A percentile compares a stretch with the other conserved stretches of the same genome.
phyloP scores from a whole-genome alignment of 2,329 filamentous ascomycete species.

The Lecanoromycetidae sp. region DNA sequence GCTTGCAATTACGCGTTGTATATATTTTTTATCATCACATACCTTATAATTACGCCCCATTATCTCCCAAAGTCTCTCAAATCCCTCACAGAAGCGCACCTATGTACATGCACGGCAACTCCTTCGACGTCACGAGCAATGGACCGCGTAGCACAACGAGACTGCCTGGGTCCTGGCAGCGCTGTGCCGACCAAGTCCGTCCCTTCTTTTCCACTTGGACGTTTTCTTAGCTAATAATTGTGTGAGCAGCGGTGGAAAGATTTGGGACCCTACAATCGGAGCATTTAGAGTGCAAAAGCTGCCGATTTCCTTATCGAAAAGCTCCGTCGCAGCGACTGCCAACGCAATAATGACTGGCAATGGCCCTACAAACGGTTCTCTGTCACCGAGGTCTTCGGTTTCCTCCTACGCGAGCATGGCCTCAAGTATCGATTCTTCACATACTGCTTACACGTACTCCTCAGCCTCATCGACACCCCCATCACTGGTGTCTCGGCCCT shows the following conservation, averaged over 20 bases:
- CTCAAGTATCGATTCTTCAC: constrained; percentile 1
- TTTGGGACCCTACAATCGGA: constrained; percentile 9
- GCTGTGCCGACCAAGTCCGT: background rate
- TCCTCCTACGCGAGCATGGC: constrained; percentile 1
- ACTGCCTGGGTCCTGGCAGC: constrained; percentile 3
- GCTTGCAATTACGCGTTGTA: too few species aligned
- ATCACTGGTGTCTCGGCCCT: background rate
- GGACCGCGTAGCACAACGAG: background rate
- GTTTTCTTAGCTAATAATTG: background rate
- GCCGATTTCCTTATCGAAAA: constrained; percentile 4
- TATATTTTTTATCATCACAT: too few species aligned
- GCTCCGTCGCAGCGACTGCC: constrained; percentile 1
- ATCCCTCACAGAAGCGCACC: background rate
- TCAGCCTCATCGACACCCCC: background rate
- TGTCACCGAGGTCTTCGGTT: background rate
- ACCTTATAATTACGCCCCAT: too few species aligned
- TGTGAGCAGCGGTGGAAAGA: background rate
- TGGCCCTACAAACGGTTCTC: background rate
- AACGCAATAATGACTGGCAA: too few species aligned
- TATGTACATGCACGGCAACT: background rate
- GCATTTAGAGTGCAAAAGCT: constrained; percentile 6
- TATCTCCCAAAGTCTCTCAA: too few species aligned
- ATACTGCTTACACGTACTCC: constrained; percentile 4
- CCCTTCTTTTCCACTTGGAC: background rate
- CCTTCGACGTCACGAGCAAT: background rate